Percentiles rank a stretch among this genome's conserved stretches.
These are phyloP conservation scores for Cercospora sp. DNA, from an alignment of 2,329 filamentous ascomycete species.

Conservation along the genomic window DNA sequence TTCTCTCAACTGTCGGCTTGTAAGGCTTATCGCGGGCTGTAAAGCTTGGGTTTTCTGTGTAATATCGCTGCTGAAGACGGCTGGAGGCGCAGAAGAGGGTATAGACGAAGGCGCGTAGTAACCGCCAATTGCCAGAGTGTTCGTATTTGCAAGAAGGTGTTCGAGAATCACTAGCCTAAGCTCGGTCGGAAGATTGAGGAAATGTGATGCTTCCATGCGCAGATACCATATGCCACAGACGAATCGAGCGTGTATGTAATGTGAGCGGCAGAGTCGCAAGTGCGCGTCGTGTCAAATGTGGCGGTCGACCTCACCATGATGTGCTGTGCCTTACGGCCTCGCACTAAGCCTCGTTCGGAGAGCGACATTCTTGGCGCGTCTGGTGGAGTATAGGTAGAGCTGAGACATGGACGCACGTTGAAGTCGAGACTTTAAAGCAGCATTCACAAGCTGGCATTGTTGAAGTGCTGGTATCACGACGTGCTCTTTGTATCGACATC, in stretches of 20 bases:
- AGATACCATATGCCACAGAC: background rate
- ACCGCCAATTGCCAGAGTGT: slow-evolving; percentile 14
- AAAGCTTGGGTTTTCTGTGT: slow-evolving; percentile 1
- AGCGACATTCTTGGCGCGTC: background rate
- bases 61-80: slow-evolving; percentile 10
- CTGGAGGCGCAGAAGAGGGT: slow-evolving; percentile 6
- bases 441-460: background rate
- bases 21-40: slow-evolving; percentile 17
- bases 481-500: background rate
- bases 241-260: background rate
- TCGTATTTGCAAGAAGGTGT: slow-evolving; percentile 5
- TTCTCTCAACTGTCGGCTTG: slow-evolving; percentile 16
- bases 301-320: background rate
- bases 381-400: background rate
- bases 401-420: background rate
- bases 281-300: background rate
- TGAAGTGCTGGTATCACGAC: background rate
- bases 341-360: background rate
- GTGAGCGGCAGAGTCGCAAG: background rate
- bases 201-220: slow-evolving; percentile 1
- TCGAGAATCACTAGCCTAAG: slow-evolving; percentile 21
- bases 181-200: slow-evolving; percentile 21
- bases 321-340: background rate
- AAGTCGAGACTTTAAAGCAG: background rate
- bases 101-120: slow-evolving; percentile 13